A percentile compares a stretch with the other conserved stretches of the same genome.
phyloP scores from a whole-genome alignment of 1,284 basidiomycete genomes.

The Sphaerobolus stellatus region DNA sequence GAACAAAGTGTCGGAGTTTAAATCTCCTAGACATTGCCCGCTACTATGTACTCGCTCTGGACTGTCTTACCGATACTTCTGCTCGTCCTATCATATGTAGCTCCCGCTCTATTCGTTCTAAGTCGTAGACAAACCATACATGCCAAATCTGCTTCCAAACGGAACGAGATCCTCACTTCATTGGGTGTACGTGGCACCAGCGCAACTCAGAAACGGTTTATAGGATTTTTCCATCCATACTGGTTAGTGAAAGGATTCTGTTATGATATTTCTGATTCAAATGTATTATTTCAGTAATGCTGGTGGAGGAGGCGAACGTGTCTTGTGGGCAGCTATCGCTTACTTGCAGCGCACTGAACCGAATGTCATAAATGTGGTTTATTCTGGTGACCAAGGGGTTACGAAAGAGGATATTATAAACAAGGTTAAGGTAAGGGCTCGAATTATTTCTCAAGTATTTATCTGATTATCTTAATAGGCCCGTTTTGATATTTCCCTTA shows the following conservation, averaged over 20 bases:
- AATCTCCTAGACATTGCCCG: too few relatives aligned
- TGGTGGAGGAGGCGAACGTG: constrained; percentile 95
- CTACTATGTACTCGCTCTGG: too few relatives aligned
- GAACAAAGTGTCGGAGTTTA: too few relatives aligned
- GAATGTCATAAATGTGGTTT: constrained; percentile 78
- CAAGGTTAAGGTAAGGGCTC: constrained; percentile 72
- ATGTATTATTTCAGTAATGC: constrained; percentile 70
- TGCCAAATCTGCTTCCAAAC: not conserved
- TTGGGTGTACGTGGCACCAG: not conserved
- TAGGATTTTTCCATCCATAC: constrained; percentile 95
- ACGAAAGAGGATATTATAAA: constrained; percentile 81
- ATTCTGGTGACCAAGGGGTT: constrained; percentile 83
- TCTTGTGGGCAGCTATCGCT: constrained; percentile 90
- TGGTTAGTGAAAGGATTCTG: constrained; percentile 68
- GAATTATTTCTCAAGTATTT: not conserved
- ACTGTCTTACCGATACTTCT: too few relatives aligned
- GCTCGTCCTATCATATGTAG: too few relatives aligned
- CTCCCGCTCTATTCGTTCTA: too few relatives aligned
- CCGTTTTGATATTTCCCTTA: constrained; percentile 80
- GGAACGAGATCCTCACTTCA: not conserved
- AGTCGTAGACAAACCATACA: too few relatives aligned
- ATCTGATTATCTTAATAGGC: constrained; percentile 49
- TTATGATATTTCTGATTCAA: not conserved
- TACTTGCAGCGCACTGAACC: constrained; percentile 75
- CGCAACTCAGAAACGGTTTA: constrained; percentile 30